Evolutionary conservation across 2,329 filamentous ascomycete species (phyloP).

Genomic region (Cladophialophora exuberans): DNA sequence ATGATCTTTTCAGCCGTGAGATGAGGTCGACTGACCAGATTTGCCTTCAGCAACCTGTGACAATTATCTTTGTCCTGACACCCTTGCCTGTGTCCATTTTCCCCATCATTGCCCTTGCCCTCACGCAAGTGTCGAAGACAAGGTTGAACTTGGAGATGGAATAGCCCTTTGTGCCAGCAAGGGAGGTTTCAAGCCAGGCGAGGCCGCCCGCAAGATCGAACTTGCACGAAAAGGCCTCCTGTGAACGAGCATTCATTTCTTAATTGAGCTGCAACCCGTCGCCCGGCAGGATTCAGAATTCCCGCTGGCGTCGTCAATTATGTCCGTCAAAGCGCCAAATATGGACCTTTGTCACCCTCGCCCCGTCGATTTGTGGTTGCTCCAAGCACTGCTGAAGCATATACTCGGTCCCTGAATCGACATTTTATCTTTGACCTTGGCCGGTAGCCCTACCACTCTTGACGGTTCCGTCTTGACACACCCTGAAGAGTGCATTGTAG

Average conservation of each 20-base stretch:
- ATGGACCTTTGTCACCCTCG: too few relatives aligned
- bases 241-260: constrained; percentile 40
- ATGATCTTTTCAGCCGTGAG: not conserved
- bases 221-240: constrained; percentile 54
- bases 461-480: too few relatives aligned
- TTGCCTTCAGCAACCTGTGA: constrained; percentile 75
- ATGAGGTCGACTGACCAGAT: constrained; percentile 25
- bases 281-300: not conserved
- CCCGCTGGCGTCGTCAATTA: not conserved
- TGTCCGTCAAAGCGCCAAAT: too few relatives aligned
- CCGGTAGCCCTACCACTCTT: too few relatives aligned
- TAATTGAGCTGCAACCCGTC: not conserved
- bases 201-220: constrained; percentile 53
- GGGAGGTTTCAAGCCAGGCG: constrained; percentile 51
- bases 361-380: too few relatives aligned
- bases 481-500: too few relatives aligned
- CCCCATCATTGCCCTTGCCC: constrained; percentile 96
- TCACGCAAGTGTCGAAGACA: constrained; percentile 75
- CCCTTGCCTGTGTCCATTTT: constrained; percentile 91
- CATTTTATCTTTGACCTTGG: too few relatives aligned
- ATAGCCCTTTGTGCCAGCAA: constrained; percentile 53
- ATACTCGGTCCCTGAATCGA: too few relatives aligned
- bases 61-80: constrained; percentile 93
- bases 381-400: too few relatives aligned
- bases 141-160: constrained; percentile 64